Conservation (phyloP, 1,284 basidiomycete species). For the Boletus hoseneyae region DNA sequence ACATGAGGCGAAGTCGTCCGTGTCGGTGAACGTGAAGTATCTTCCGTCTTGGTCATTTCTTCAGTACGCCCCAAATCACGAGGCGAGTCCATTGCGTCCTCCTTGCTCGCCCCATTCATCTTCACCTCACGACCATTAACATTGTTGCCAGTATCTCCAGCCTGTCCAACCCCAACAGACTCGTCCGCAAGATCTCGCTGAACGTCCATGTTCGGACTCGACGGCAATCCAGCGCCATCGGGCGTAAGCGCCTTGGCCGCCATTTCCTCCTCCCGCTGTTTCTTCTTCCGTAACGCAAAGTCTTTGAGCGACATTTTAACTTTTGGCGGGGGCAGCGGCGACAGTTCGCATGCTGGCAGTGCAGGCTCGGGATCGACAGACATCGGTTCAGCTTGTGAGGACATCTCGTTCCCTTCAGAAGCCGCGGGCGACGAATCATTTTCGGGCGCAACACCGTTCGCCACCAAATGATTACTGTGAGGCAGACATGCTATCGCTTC, state of each 20-base stretch:
- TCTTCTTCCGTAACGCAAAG: conserved; percentile 46
- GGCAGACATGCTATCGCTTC: not conserved
- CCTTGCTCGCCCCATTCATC: conserved; percentile 7
- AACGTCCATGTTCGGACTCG: conserved; percentile 23
- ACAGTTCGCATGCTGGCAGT: conserved; percentile 15
- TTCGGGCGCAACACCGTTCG: not conserved
- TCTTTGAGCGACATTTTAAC: conserved; percentile 51
- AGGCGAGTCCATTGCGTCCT: not conserved
- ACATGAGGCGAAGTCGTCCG: conserved; percentile 1
- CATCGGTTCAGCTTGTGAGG: conserved; percentile 8
- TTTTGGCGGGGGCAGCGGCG: conserved; percentile 35
- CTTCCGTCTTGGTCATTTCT: not conserved
- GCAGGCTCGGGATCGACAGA: conserved; percentile 8
- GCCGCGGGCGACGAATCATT: not conserved
- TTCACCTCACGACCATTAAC: conserved; percentile 12
- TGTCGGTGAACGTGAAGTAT: not conserved
- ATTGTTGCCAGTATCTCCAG: not conserved
- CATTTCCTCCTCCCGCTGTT: conserved; percentile 40
- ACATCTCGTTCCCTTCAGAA: conserved; percentile 5
- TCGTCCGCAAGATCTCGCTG: conserved; percentile 16
- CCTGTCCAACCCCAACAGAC: not conserved
- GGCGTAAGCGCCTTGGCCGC: conserved; percentile 27
- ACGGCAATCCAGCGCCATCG: conserved; percentile 13
- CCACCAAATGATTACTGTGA: not conserved
- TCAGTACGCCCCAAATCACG: not conserved